Percentiles rank a stretch among this genome's conserved stretches.
phyloP scores from a whole-genome alignment of 2,329 filamentous ascomycete genomes.

The Rutstroemia sp. region DNA sequence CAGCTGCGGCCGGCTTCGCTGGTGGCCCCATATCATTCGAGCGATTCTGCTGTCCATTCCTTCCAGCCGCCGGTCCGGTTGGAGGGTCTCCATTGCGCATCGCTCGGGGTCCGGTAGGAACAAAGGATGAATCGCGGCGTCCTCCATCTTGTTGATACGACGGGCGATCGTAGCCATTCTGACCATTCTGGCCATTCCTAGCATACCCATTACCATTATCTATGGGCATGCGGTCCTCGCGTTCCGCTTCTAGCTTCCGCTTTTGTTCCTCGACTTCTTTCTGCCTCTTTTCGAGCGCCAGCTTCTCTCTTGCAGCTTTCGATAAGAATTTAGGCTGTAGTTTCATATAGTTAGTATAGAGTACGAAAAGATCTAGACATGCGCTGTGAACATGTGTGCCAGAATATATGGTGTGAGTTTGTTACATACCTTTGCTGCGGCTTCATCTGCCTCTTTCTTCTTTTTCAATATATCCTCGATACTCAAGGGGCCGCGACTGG shows the following conservation, averaged over 20 bases:
- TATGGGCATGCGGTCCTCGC: slow-evolving; percentile 14
- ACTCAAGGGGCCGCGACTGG: slow-evolving; percentile 52
- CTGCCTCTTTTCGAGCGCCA: slow-evolving; percentile 69
- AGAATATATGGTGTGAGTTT: slow-evolving; percentile 5
- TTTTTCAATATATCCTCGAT: slow-evolving; percentile 80
- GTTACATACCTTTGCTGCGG: slow-evolving; percentile 60
- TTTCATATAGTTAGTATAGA: slow-evolving; percentile 20
- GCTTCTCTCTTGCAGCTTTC: slow-evolving; percentile 71
- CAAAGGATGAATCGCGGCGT: slow-evolving; percentile 25
- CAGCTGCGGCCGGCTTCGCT: slow-evolving; percentile 19
- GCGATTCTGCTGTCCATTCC: slow-evolving; percentile 18
- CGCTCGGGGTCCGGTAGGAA: slow-evolving; percentile 67
- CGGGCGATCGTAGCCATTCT: slow-evolving; percentile 17
- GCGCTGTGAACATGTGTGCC: slow-evolving; percentile 25
- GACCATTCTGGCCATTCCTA: slow-evolving; percentile 10
- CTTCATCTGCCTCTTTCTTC: slow-evolving; percentile 80
- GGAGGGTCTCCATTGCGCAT: slow-evolving; percentile 48
- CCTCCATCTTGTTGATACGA: slow-evolving; percentile 17
- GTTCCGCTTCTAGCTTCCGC: slow-evolving; percentile 34
- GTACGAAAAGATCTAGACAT: slow-evolving; percentile 20
- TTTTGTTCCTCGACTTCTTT: slow-evolving; percentile 63
- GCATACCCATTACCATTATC: slow-evolving; percentile 15
- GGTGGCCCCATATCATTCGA: slow-evolving; percentile 24
- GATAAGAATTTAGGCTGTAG: slow-evolving; percentile 71
- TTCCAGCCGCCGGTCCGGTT: slow-evolving; percentile 34